These are phyloP conservation scores for Cercophora samala DNA, from an alignment of 495 filamentous ascomycete species.

Conservation along the genomic window DNA sequence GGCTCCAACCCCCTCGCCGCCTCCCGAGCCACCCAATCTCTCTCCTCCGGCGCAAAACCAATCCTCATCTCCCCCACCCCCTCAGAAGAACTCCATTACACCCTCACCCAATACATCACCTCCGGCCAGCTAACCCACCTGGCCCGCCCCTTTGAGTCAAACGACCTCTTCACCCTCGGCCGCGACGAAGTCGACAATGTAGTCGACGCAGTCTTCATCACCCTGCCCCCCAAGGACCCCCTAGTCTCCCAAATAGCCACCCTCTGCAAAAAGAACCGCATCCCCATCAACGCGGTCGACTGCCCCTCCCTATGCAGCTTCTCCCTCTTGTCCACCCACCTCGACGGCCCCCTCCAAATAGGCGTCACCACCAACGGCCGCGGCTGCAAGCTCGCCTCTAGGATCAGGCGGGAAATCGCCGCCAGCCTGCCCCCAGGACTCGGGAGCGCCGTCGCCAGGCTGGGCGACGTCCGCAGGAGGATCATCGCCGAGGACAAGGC, in stretches of 20 bases:
- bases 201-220: conserved; percentile 92
- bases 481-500: conserved; percentile 56
- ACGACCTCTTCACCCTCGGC: conserved; percentile 72
- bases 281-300: conserved; percentile 91
- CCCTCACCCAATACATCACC: conserved; percentile 67
- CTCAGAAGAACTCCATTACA: conserved; percentile 61
- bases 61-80: conserved; percentile 73
- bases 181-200: conserved; percentile 72
- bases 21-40: conserved; percentile 71
- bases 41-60: conserved; percentile 83
- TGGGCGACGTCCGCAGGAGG: conserved; percentile 71
- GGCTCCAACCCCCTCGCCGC: conserved; percentile 85
- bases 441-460: conserved; percentile 72
- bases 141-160: conserved; percentile 62
- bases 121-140: conserved; percentile 71
- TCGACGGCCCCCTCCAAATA: conserved; percentile 88
- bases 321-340: conserved; percentile 80
- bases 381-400: conserved; percentile 88
- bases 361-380: conserved; percentile 94
- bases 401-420: conserved; percentile 85
- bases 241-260: conserved; percentile 52
- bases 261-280: conserved; percentile 72
- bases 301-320: conserved; percentile 86
- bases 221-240: conserved; percentile 44
- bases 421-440: conserved; percentile 73